A percentile compares a stretch with the other conserved stretches of the same genome.
These are phyloP conservation scores for Myriosclerotinia curreyana DNA, from an alignment of 2,329 filamentous ascomycete species.

Conservation along the genomic window DNA sequence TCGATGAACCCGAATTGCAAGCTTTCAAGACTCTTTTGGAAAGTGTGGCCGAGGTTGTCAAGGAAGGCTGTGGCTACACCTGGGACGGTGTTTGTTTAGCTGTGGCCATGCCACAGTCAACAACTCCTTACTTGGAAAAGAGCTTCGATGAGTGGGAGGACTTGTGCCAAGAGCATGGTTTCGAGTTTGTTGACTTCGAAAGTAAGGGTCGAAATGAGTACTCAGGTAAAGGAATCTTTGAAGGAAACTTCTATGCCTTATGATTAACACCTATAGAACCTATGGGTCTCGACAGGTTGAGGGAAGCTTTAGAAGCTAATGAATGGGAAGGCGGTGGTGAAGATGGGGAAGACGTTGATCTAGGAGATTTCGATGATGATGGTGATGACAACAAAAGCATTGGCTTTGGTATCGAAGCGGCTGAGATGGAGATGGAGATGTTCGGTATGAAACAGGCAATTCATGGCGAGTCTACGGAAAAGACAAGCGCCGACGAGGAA, in stretches of 20 bases:
- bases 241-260: not conserved
- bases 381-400: slow-evolving; percentile 32
- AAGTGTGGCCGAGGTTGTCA: slow-evolving; percentile 54
- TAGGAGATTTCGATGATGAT: slow-evolving; percentile 40
- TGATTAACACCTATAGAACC: slow-evolving; percentile 46
- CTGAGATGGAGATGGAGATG: slow-evolving; percentile 43
- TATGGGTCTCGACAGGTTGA: slow-evolving; percentile 55
- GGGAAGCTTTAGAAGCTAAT: slow-evolving; percentile 62
- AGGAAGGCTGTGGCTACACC: slow-evolving; percentile 54
- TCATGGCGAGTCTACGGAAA: slow-evolving; percentile 26
- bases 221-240: slow-evolving; percentile 48
- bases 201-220: slow-evolving; percentile 53
- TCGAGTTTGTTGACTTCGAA: slow-evolving; percentile 61
- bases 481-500: slow-evolving; percentile 36
- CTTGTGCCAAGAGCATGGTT: slow-evolving; percentile 52
- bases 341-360: slow-evolving; percentile 40
- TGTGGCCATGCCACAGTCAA: slow-evolving; percentile 48
- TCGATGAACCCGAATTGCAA: slow-evolving; percentile 29
- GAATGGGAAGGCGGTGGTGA: slow-evolving; percentile 54
- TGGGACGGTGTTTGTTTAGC: slow-evolving; percentile 65
- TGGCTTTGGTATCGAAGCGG: slow-evolving; percentile 37
- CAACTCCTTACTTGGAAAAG: slow-evolving; percentile 41
- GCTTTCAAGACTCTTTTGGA: slow-evolving; percentile 45
- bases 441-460: slow-evolving; percentile 42
- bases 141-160: slow-evolving; percentile 58